phyloP scores from a whole-genome alignment of 1,139 yeast species.

The Geotrichum klebahnii region DNA sequence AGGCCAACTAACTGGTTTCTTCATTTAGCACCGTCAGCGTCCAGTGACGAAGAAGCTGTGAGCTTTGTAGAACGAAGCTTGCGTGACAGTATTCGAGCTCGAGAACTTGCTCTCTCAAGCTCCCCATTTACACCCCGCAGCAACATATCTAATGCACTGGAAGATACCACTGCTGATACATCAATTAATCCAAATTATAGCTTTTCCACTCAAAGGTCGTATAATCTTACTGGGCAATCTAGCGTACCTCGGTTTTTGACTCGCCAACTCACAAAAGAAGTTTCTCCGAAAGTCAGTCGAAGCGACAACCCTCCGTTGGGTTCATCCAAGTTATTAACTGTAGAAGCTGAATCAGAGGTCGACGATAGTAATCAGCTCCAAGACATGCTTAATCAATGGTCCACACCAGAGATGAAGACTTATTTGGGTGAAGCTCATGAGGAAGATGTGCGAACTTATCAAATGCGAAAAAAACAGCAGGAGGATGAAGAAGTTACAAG shows the following conservation, averaged over 20 bases:
- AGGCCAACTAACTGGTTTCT: too few species aligned
- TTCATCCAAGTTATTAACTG: neutral
- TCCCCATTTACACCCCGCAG: neutral
- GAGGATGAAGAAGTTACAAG: constrained; percentile 15
- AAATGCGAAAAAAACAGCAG: constrained; percentile 4
- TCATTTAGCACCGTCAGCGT: constrained; percentile 7
- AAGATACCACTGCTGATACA: neutral
- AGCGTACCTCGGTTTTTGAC: neutral
- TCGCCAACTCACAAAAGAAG: constrained; percentile 7
- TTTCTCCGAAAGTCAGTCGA: neutral
- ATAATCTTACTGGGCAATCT: neutral
- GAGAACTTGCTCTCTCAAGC: constrained; percentile 3
- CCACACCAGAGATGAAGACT: constrained; percentile 8
- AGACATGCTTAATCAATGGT: constrained; percentile 13
- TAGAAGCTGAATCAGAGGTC: neutral
- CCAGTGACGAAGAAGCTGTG: constrained; percentile 11
- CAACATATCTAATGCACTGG: neutral
- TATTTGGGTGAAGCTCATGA: constrained; percentile 6
- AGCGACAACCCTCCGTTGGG: neutral
- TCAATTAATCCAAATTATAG: neutral
- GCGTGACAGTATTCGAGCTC: constrained; percentile 13
- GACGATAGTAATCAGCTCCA: constrained; percentile 8
- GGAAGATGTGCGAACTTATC: constrained; percentile 4
- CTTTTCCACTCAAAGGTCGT: constrained; percentile 1
- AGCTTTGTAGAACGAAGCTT: constrained; percentile 8